phyloP scores from a whole-genome alignment of 2,329 filamentous ascomycete species.

The Verticillium alfalfae region DNA sequence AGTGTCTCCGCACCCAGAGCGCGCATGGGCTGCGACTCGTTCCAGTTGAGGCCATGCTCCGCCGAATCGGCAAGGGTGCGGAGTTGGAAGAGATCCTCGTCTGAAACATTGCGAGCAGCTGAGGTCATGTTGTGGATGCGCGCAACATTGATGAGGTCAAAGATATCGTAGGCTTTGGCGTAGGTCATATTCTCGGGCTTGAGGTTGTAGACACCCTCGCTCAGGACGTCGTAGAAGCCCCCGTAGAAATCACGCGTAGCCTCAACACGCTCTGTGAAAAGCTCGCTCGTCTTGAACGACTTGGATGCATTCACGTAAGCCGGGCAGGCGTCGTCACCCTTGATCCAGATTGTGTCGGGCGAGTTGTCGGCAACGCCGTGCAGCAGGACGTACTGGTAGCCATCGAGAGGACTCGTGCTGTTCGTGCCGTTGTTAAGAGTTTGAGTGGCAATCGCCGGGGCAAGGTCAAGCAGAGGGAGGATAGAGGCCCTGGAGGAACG shows the following conservation, averaged over 20 bases:
- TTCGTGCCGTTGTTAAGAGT: slow-evolving; percentile 24
- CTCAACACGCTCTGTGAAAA: slow-evolving; percentile 16
- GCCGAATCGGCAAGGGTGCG: slow-evolving; percentile 24
- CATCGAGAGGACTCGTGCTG: slow-evolving; percentile 20
- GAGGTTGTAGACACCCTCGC: slow-evolving; percentile 22
- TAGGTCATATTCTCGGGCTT: slow-evolving; percentile 24
- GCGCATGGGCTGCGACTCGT: slow-evolving; percentile 19
- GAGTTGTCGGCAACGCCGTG: slow-evolving; percentile 22
- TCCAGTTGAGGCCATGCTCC: slow-evolving; percentile 24
- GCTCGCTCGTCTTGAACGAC: slow-evolving; percentile 19
- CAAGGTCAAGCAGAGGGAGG: slow-evolving; percentile 22
- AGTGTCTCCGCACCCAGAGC: slow-evolving; percentile 24
- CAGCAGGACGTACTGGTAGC: slow-evolving; percentile 27
- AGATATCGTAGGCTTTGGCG: slow-evolving; percentile 27
- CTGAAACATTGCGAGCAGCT: slow-evolving; percentile 20
- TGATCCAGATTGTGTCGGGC: slow-evolving; percentile 29
- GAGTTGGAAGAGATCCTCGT: slow-evolving; percentile 24
- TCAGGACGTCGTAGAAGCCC: slow-evolving; percentile 20
- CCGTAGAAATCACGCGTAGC: slow-evolving; percentile 23
- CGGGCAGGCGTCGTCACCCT: slow-evolving; percentile 27
- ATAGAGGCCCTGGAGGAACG: slow-evolving; percentile 28
- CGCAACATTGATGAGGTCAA: slow-evolving; percentile 28
- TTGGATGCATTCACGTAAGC: slow-evolving; percentile 17
- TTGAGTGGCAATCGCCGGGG: slow-evolving; percentile 17
- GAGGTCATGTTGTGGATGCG: slow-evolving; percentile 24